Base-by-base conservation (phyloP, 345 rosid genomes). In the Salix dunnii region DNA sequence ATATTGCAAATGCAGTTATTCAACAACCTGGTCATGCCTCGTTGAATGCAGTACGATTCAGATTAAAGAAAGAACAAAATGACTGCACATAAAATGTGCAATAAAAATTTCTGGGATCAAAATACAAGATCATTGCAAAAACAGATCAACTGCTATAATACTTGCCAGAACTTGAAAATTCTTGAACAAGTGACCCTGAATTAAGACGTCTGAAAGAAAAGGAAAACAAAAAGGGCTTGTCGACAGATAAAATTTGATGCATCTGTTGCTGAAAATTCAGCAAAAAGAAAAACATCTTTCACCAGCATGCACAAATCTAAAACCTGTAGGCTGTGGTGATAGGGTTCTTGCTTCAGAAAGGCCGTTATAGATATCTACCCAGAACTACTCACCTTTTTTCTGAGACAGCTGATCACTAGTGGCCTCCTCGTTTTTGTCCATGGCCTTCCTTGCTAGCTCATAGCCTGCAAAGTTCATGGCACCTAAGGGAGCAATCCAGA, bases 381-480 rank as follows among this genome's bases (percentile, higher is more conserved):
- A 67, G 86, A 74, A 81, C 72, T 81, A 38, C 82, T 71, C 82
- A 68, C 67, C 84, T 86, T 85, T 80, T 83, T 33, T 86, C 42
- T 73, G 83, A 67, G 87, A 55, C 68, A 68, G 74, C 71, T 80
- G 78, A 10, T 85, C 86, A 12, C 17, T 60, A 6, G 82, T 55
- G 55, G 60, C 60, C 4, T 89, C 97, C 68, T 87, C 89, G 5
- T 85, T 86, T 83, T 88, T 90, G 80, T 81, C 86, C 97, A 94
- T 86, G 67, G 97, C 94, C 80, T 94, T 94, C 92, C 88, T 87
- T 12, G 90, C 89, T 53, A 96, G 90, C 86, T 96, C 99, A 31
- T 96, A 96, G 12, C 99, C 99, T 5, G 99, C 99, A 82, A 96
- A 96, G 87, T 96, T 96, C 98, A 96, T 96, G 75, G 99, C 99